A percentile compares a stretch with the other conserved stretches of the same genome.
Evolutionary conservation across 768 basidiomycete species (phyloP).

Genomic region (Pulveroboletus frians): DNA sequence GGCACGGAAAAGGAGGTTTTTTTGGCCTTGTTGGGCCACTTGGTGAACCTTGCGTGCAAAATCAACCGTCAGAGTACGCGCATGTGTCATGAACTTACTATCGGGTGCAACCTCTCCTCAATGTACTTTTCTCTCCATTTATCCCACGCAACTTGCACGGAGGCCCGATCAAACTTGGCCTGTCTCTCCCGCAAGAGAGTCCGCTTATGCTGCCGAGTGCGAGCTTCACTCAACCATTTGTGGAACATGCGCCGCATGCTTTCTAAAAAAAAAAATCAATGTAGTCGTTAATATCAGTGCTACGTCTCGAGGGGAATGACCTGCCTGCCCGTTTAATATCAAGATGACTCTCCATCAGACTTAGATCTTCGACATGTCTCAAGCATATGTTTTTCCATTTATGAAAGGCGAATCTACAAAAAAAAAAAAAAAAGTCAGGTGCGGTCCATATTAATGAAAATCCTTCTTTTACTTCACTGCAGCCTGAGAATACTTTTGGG

Average conservation of each 20-base stretch:
- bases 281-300: background rate
- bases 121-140: constrained; percentile 73
- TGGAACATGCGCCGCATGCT: constrained; percentile 61
- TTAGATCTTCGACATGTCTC: constrained; percentile 65
- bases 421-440: constrained; percentile 4
- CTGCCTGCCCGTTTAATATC: constrained; percentile 76
- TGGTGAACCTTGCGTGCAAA: constrained; percentile 32
- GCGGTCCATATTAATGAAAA: constrained; percentile 10
- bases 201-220: constrained; percentile 58
- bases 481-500: constrained; percentile 40
- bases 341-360: constrained; percentile 80
- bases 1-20: constrained; percentile 57
- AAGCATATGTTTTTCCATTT: constrained; percentile 64
- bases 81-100: constrained; percentile 40
- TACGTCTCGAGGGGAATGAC: constrained; percentile 6
- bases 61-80: constrained; percentile 2
- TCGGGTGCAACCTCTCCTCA: constrained; percentile 57
- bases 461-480: constrained; percentile 33
- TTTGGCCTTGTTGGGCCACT: constrained; percentile 53
- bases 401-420: constrained; percentile 48
- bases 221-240: constrained; percentile 61
- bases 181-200: constrained; percentile 55
- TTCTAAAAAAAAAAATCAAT: constrained; percentile 39
- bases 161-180: constrained; percentile 50
- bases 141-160: constrained; percentile 62